Percentiles rank a stretch among this genome's conserved stretches.
Conservation (phyloP, 2,329 filamentous ascomycete genomes). For the Phymatotrichopsis omnivora region DNA sequence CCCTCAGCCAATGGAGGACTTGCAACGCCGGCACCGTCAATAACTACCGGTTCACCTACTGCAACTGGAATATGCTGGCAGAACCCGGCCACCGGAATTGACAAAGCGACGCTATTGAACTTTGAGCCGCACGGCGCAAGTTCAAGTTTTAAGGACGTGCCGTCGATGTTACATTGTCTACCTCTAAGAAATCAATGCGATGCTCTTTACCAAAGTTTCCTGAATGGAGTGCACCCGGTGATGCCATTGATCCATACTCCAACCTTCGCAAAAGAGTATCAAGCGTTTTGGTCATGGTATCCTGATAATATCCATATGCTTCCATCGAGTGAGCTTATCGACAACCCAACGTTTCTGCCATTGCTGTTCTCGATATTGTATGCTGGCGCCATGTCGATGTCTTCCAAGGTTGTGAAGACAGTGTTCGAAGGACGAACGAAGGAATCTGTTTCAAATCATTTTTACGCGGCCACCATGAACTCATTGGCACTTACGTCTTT, state of each 20-base stretch:
- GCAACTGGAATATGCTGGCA: too few species aligned
- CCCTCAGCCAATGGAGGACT: too few species aligned
- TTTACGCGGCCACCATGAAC: conserved; percentile 23
- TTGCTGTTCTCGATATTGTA: conserved; percentile 29
- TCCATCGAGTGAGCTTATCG: conserved; percentile 22
- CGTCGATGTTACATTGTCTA: conserved; percentile 13
- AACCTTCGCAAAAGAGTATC: conserved; percentile 28
- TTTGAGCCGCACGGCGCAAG: too few species aligned
- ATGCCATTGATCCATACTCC: conserved; percentile 30
- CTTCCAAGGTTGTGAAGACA: conserved; percentile 21
- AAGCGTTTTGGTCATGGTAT: conserved; percentile 27
- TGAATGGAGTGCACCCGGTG: conserved; percentile 30
- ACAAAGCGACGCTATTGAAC: too few species aligned
- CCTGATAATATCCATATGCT: conserved; percentile 12
- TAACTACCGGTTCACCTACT: too few species aligned
- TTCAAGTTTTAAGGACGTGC: neutral
- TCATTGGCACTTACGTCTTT: conserved; percentile 26
- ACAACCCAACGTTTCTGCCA: conserved; percentile 29
- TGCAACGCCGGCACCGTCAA: too few species aligned
- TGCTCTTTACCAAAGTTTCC: conserved; percentile 28
- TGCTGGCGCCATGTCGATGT: conserved; percentile 29
- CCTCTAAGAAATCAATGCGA: conserved; percentile 22
- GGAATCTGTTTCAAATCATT: conserved; percentile 20
- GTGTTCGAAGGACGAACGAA: conserved; percentile 22
- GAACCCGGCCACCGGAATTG: too few species aligned